Conservation (phyloP, 2,329 filamentous ascomycete species). For the Zymoseptoria pseudotritici region DNA sequence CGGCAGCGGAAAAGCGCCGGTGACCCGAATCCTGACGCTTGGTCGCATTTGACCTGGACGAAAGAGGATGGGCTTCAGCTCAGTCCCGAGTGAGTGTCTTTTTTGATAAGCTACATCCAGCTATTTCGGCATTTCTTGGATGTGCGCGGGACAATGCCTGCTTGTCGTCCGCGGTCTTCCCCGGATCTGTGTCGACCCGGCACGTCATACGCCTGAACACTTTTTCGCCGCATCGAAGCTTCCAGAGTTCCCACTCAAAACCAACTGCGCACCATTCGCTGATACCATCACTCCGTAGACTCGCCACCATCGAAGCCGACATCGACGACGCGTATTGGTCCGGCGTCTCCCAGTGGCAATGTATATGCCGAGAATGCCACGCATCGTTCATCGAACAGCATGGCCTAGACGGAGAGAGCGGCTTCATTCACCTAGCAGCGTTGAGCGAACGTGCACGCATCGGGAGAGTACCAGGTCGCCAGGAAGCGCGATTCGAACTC, state of each 20-base stretch:
- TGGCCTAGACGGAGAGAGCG: not conserved
- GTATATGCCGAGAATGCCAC: not conserved
- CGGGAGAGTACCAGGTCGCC: not conserved
- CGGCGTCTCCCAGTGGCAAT: not conserved
- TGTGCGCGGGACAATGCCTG: too few relatives aligned
- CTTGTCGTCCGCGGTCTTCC: too few relatives aligned
- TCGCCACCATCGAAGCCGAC: not conserved
- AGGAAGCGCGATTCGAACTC: not conserved
- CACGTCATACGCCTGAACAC: too few relatives aligned
- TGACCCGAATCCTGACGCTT: not conserved
- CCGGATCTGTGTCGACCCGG: too few relatives aligned
- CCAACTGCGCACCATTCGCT: too few relatives aligned
- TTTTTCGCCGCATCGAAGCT: too few relatives aligned
- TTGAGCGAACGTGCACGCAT: not conserved
- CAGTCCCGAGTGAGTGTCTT: not conserved
- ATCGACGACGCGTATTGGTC: not conserved
- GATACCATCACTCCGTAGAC: not conserved
- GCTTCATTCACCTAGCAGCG: not conserved
- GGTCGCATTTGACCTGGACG: not conserved
- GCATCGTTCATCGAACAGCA: not conserved
- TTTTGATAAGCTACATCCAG: too few relatives aligned
- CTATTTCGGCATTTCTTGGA: not conserved
- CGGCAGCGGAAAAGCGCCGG: not conserved
- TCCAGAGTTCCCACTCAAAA: too few relatives aligned
- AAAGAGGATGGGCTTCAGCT: not conserved